Evolutionary conservation across 208 protist genomes (phyloP), one percentile per base, ranked within the genome.

Genomic region (Endotrypanum monterogeii): DNA sequence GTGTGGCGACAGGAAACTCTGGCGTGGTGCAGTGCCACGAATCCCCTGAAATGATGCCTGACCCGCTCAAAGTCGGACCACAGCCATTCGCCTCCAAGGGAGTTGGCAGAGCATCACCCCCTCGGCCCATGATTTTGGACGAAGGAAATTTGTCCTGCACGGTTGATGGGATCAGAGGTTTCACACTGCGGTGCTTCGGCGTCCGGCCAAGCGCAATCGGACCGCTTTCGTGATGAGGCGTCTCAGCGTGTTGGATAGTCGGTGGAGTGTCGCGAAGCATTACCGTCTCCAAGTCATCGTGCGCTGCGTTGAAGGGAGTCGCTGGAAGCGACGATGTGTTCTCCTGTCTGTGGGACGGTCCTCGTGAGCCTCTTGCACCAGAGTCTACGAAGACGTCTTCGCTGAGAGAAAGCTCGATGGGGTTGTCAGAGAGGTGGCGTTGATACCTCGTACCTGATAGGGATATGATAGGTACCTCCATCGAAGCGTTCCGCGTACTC

Each of bases 221-320:
- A 50, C 25, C 51, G 16, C 14, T 30, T 1, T 51, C 12, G n/a
- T 35, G 41, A 28, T 25, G 28, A n/a, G 16, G 39, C 32, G 44
- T 41, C 12, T 4, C 44, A n/a, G 28, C 35, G 61, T n/a, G 20
- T 18, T 44, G 54, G 41, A 28, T 11, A 18, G 30, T 58, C 14
- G 51, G 71, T 23, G 76, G 70, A 16, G 76, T 81, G 41, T 51
- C 69, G 8, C 67, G 50, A 11, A 81, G 58, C 70, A 76, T n/a
- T 50, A 72, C 71, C 20, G 71, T 76, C 41, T 81, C 76, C 20
- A 81, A 28, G 12, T 81, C 71, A 28, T 62, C 71, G 23, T 37
- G 8, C 14, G n/a, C 44, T 2, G 66, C 12, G n/a, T 32, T n/a
- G 6, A 50, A 48, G 12, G 52, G n/a, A 30, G 41, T 25, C 8